These are phyloP conservation scores for Mycogone perniciosa DNA, from an alignment of 2,329 filamentous ascomycete species.

Conservation along the genomic window DNA sequence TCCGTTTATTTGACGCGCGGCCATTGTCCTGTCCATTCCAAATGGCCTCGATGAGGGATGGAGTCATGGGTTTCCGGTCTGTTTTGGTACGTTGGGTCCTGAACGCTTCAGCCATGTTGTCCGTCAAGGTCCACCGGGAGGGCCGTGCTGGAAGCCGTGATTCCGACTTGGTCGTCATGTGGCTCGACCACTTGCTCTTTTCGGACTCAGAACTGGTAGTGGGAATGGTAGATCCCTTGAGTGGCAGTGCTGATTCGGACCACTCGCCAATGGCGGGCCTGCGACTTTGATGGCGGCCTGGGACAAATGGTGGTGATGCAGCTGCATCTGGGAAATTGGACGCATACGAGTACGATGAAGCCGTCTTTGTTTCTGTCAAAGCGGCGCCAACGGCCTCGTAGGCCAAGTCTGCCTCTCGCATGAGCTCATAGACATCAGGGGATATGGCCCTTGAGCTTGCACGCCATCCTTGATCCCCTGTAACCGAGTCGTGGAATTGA, in stretches of 20 bases:
- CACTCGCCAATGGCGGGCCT: background rate
- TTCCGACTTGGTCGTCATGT: slow-evolving; percentile 10
- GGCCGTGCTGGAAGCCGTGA: slow-evolving; percentile 15
- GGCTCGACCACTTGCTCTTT: slow-evolving; percentile 21
- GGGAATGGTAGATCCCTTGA: slow-evolving; percentile 20
- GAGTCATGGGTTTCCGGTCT: slow-evolving; percentile 51
- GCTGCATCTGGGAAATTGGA: slow-evolving; percentile 1
- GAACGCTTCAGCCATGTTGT: slow-evolving; percentile 53
- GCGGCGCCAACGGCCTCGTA: slow-evolving; percentile 6
- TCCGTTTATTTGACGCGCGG: slow-evolving; percentile 2
- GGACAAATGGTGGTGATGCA: slow-evolving; percentile 1
- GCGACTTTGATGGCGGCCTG: slow-evolving; percentile 4
- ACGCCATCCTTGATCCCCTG: background rate
- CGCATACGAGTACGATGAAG: slow-evolving; percentile 4
- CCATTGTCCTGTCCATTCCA: slow-evolving; percentile 12
- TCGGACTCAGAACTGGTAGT: slow-evolving; percentile 38
- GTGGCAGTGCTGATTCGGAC: slow-evolving; percentile 17
- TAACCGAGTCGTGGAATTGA: slow-evolving; percentile 4
- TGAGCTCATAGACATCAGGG: background rate
- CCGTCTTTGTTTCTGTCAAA: background rate
- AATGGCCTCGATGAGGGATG: slow-evolving; percentile 40
- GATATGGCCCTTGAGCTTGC: background rate
- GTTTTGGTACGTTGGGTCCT: slow-evolving; percentile 50
- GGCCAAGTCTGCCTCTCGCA: slow-evolving; percentile 7
- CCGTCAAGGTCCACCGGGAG: slow-evolving; percentile 47